Percentiles rank a stretch among this genome's conserved stretches.
Conservation (phyloP, 805 yeast species). For the Nakazawaea ernobii region DNA sequence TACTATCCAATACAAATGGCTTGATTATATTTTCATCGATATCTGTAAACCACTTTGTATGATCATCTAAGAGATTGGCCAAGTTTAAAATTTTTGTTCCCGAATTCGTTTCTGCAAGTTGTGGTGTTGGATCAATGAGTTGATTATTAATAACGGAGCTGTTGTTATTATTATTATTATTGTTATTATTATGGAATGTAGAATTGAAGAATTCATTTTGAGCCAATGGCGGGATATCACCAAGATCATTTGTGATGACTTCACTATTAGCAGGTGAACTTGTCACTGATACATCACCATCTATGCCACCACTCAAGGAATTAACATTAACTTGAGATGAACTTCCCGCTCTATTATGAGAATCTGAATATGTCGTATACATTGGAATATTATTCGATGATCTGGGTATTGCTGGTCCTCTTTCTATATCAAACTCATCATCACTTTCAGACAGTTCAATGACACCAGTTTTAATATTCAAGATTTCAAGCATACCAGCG, state of each 20-base stretch:
- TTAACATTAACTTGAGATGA: slow-evolving; percentile 19
- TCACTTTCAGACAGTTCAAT: slow-evolving; percentile 79
- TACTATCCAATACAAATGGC: slow-evolving; percentile 75
- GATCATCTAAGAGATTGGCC: slow-evolving; percentile 49
- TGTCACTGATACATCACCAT: slow-evolving; percentile 16
- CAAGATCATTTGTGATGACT: slow-evolving; percentile 30
- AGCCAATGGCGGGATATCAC: slow-evolving; percentile 26
- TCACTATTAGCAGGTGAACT: slow-evolving; percentile 17
- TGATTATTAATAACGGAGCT: background rate
- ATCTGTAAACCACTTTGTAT: slow-evolving; percentile 85
- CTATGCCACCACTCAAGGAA: background rate
- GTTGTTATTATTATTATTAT: background rate
- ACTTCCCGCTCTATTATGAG: slow-evolving; percentile 20
- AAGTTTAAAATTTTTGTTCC: slow-evolving; percentile 14
- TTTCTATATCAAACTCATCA: slow-evolving; percentile 93
- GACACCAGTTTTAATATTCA: slow-evolving; percentile 90
- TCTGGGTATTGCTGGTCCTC: slow-evolving; percentile 20
- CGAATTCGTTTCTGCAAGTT: background rate
- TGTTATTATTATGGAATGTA: background rate
- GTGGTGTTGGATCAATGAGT: slow-evolving; percentile 10
- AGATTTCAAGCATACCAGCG: slow-evolving; percentile 93
- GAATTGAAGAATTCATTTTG: slow-evolving; percentile 9
- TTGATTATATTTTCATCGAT: slow-evolving; percentile 92
- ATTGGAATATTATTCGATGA: slow-evolving; percentile 15
- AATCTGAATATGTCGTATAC: slow-evolving; percentile 14